Base-by-base conservation (phyloP, 1,139 yeast genomes). In the Kurtzmaniella quercitrusa region DNA sequence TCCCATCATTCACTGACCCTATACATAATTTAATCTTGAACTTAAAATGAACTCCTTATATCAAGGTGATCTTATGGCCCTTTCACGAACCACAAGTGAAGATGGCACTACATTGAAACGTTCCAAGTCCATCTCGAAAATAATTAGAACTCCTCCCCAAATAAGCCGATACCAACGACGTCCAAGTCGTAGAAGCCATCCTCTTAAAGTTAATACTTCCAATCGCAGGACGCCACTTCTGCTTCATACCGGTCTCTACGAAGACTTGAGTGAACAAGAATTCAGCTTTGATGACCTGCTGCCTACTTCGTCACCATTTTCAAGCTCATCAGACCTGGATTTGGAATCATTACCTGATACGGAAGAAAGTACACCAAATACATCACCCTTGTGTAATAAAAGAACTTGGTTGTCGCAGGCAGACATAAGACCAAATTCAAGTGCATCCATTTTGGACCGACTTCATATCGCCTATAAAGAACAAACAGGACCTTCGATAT, bases 401-500 rank as follows among this genome's bases (percentile, higher is more conserved):
- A 38, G 14, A 3, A 28, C 20, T 26, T 26, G 35, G 16, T 18
- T 26, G 14, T 17, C 21, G 15, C n/a, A 19, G 14, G 12, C 16
- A 16, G 23, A 23, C 18, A 16, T 23, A 18, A 20, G 17, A 22
- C 19, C 26, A 20, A 14, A 14, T 20, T 14, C 26, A 8, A 36
- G 38, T 36, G 16, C 22, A 21, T 22, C 38, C 5, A 15, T 20
- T n/a, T 15, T 38, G 23, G 4, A 18, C 17, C n/a, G 26, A 12
- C 37, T 19, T 19, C 23, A 34, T 2, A 8, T 19, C 2, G 21
- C 20, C 9, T 18, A 38, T 15, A 6, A 15, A 20, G 33, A 21
- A 4, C 26, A 26, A 21, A 30, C 34, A 3, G 39, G 47, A 23
- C 78, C 74, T 44, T 65, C 68, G 18, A 84, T 88, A 5, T 84